Base-by-base conservation (phyloP, 164 flowering plant species). In the Saururus chinensis region DNA sequence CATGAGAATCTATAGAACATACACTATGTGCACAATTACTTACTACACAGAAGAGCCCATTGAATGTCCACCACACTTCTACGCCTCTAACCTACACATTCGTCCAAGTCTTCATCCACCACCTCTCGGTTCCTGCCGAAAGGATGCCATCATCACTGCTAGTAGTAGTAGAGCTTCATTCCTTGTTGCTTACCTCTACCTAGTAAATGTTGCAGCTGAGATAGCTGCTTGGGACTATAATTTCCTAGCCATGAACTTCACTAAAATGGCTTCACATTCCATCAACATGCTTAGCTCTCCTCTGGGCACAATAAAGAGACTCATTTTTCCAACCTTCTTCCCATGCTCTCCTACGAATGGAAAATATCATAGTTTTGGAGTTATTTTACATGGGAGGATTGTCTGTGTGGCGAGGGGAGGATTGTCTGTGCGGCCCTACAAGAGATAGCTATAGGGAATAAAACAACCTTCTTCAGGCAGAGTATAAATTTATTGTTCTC, bases 361-460 rank as follows among this genome's bases (percentile, higher is more conserved):
- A 19, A 40, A 62, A 26, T 48, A 51, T 16, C 13, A 42, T 23
- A 53, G 62, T 53, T 4, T 40, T 40, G 22, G 53, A 60, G 53
- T n/a, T 7, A 7, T 51, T 63, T 64, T 71, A 41, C 57, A 56
- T 4, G 57, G 58, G 52, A 59, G n/a, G 19, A 52, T 74, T 10
- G 48, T n/a, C n/a, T n/a, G n/a, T n/a, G n/a, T n/a, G n/a, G n/a
- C n/a, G n/a, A n/a, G n/a, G n/a, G n/a, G n/a, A n/a, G n/a, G n/a
- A n/a, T n/a, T n/a, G n/a, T 57, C 23, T 74, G 69, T 52, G 61
- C 64, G 20, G 74, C 77, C 22, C 64, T 60, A 42, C 74, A 71
- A 58, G 77, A 74, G 68, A 60, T n/a, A n/a, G n/a, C 76, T 23
- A n/a, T n/a, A n/a, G n/a, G n/a, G n/a, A n/a, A n/a, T n/a, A n/a